Evolutionary conservation across 306 rosid genomes (phyloP).

Genomic region (Gastrolobium villosum): DNA sequence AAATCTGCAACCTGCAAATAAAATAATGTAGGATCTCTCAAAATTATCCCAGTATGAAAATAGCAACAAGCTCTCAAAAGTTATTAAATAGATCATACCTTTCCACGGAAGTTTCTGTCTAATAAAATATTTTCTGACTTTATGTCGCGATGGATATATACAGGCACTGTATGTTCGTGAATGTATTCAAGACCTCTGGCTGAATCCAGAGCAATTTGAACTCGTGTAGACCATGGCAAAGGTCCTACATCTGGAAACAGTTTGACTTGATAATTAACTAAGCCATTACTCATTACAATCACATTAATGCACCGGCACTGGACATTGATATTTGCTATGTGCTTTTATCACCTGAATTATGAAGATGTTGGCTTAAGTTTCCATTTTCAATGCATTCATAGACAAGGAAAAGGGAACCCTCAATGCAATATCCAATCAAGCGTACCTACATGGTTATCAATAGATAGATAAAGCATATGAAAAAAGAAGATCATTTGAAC

Average conservation of each 20-base stretch:
- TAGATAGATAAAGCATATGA: background rate
- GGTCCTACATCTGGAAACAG: slow-evolving; percentile 67
- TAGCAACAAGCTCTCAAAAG: background rate
- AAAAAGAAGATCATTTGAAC: background rate
- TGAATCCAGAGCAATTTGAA: slow-evolving; percentile 93
- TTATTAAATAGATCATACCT: slow-evolving; percentile 59
- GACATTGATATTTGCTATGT: slow-evolving; percentile 5
- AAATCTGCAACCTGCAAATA: slow-evolving; percentile 86
- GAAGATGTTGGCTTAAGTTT: slow-evolving; percentile 83
- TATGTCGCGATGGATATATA: slow-evolving; percentile 92
- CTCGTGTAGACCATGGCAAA: slow-evolving; percentile 81
- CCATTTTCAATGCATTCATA: slow-evolving; percentile 94
- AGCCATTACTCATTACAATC: slow-evolving; percentile 16
- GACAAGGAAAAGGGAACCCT: slow-evolving; percentile 84
- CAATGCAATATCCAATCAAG: slow-evolving; percentile 87
- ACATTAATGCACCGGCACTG: slow-evolving; percentile 22
- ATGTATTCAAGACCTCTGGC: slow-evolving; percentile 96
- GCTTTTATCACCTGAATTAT: slow-evolving; percentile 67
- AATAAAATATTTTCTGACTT: slow-evolving; percentile 90
- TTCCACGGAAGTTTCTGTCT: slow-evolving; percentile 77
- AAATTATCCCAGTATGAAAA: background rate
- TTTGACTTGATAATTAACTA: slow-evolving; percentile 17
- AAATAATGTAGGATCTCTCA: slow-evolving; percentile 17
- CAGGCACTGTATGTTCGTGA: slow-evolving; percentile 90
- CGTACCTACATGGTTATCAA: slow-evolving; percentile 71